Conservation (phyloP, 345 rosid genomes). For the Eucalyptus cloeziana region DNA sequence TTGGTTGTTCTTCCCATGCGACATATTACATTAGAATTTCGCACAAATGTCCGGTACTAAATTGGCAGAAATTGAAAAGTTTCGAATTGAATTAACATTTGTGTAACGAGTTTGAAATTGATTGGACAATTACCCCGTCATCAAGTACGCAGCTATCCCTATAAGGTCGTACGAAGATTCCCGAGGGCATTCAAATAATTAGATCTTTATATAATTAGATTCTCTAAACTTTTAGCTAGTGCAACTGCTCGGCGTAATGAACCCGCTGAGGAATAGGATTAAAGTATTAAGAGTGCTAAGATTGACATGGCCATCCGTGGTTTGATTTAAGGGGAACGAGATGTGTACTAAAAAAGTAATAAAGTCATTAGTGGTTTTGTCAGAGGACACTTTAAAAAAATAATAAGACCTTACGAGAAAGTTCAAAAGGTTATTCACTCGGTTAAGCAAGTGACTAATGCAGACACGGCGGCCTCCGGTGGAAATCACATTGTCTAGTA, state of each 20-base stretch:
- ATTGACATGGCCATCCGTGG: not conserved
- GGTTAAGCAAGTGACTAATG: not conserved
- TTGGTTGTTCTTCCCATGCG: rapidly evolving
- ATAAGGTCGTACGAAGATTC: not conserved
- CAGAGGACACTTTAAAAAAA: not conserved
- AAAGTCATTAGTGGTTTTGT: not conserved
- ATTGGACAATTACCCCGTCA: not conserved
- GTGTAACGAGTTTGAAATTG: not conserved
- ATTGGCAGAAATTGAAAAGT: not conserved
- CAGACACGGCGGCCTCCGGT: not conserved
- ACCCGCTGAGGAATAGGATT: not conserved
- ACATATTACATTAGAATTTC: not conserved
- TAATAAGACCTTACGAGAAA: not conserved
- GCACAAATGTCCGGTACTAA: rapidly evolving
- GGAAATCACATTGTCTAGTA: not conserved
- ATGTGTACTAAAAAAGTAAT: not conserved
- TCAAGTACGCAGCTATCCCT: not conserved
- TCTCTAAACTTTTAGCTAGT: not conserved
- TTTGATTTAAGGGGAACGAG: not conserved
- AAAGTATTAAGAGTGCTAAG: not conserved
- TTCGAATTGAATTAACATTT: not conserved
- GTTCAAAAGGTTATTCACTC: not conserved
- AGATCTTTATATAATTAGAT: not conserved
- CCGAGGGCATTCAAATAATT: not conserved
- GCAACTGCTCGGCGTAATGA: not conserved